Evolutionary conservation across 495 filamentous ascomycete species (phyloP).

Genomic region (Annulohypoxylon bovei): DNA sequence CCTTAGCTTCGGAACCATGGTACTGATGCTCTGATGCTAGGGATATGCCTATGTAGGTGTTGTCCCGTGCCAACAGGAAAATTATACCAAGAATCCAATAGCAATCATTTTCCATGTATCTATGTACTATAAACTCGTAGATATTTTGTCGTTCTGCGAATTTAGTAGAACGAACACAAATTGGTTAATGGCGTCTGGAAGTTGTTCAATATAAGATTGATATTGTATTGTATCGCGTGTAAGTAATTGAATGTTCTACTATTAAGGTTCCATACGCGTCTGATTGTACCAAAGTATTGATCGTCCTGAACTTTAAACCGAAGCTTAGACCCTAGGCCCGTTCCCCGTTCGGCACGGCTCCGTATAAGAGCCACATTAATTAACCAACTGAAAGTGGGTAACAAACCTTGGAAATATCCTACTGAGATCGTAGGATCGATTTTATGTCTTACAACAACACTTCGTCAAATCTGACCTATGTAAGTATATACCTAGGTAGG

Average conservation of each 20-base stretch:
- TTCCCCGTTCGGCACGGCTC: constrained; percentile 23
- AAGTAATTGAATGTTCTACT: background rate
- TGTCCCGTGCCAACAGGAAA: background rate
- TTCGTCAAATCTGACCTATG: background rate
- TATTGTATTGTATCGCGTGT: background rate
- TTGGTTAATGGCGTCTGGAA: background rate
- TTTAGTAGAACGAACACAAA: background rate
- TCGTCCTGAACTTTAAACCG: background rate
- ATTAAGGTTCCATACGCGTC: background rate
- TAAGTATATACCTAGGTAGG: no score
- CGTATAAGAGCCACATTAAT: constrained; percentile 5
- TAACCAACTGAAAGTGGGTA: background rate
- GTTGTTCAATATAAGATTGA: background rate
- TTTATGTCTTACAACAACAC: background rate
- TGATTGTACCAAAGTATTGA: background rate
- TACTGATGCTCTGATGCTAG: background rate
- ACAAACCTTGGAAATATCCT: background rate
- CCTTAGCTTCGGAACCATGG: background rate
- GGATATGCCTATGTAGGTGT: background rate
- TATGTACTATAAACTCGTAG: background rate
- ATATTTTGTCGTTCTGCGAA: background rate
- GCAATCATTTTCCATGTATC: background rate
- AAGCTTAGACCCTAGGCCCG: background rate
- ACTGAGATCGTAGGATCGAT: background rate
- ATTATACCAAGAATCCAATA: background rate